phyloP scores from a whole-genome alignment of 1,284 basidiomycete species.

The Ustilago loliicola region DNA sequence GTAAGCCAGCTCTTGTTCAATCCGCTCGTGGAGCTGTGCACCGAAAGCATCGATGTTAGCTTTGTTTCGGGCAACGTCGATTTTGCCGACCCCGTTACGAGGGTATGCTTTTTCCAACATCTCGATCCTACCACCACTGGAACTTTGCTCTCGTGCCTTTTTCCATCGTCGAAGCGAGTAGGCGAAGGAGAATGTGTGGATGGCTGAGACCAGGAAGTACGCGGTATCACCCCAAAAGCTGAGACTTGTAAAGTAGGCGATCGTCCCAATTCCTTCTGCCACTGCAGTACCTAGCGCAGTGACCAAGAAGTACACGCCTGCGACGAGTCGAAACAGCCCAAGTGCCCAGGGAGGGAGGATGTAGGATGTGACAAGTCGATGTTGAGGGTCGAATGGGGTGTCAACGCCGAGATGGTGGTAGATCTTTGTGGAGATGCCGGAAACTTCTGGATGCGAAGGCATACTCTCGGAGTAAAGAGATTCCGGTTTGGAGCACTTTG shows the following conservation, averaged over 20 bases:
- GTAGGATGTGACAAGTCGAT: conserved; percentile 77
- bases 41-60: conserved; percentile 30
- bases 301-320: conserved; percentile 76
- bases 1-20: conserved; percentile 32
- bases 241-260: conserved; percentile 46
- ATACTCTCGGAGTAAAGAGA: neutral
- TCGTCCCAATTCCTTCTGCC: conserved; percentile 57
- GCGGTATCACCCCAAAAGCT: conserved; percentile 44
- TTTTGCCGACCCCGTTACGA: conserved; percentile 23
- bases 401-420: conserved; percentile 66
- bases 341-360: conserved; percentile 74
- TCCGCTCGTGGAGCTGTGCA: conserved; percentile 19
- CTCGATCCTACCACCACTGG: conserved; percentile 16
- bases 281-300: conserved; percentile 72
- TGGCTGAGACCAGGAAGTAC: conserved; percentile 44
- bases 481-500: neutral
- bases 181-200: conserved; percentile 46
- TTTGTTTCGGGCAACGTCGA: conserved; percentile 33
- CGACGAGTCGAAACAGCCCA: conserved; percentile 73
- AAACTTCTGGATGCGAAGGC: conserved; percentile 15
- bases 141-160: conserved; percentile 4
- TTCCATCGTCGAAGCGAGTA: conserved; percentile 29
- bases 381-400: conserved; percentile 75
- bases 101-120: conserved; percentile 47
- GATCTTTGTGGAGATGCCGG: conserved; percentile 43